Percentiles rank a stretch among this genome's conserved stretches.
These are phyloP conservation scores for Wallemia ichthyophaga DNA, from an alignment of 1,284 basidiomycete species.

Conservation along the genomic window DNA sequence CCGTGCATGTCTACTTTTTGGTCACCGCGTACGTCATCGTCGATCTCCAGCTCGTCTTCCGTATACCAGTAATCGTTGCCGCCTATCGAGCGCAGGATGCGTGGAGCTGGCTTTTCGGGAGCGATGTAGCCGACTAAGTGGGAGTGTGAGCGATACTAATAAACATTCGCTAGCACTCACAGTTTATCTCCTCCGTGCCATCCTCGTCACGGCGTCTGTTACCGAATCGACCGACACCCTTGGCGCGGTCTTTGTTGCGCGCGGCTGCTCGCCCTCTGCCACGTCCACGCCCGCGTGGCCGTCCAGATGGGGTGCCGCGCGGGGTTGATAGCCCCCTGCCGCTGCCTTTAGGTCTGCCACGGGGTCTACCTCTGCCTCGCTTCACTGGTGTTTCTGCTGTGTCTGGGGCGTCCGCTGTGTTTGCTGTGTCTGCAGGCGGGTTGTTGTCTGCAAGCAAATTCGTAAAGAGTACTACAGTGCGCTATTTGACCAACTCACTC, in stretches of 20 bases:
- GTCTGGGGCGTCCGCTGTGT: constrained; percentile 2
- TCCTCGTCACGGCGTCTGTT: constrained; percentile 8
- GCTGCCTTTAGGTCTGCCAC: not conserved
- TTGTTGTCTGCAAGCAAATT: too few species aligned
- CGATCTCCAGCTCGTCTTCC: constrained; percentile 60
- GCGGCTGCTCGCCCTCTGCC: not conserved
- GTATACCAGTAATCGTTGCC: constrained; percentile 47
- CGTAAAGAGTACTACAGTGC: too few species aligned
- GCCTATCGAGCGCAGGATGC: constrained; percentile 38
- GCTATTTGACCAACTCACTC: too few species aligned
- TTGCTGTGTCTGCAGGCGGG: constrained; percentile 5
- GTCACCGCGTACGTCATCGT: constrained; percentile 59
- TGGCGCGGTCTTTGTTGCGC: not conserved
- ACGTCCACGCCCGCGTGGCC: not conserved
- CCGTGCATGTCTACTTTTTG: constrained; percentile 67
- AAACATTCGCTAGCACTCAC: not conserved
- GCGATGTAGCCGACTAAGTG: constrained; percentile 3
- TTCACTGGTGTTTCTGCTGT: constrained; percentile 2
- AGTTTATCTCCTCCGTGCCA: constrained; percentile 11
- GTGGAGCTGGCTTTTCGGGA: constrained; percentile 23
- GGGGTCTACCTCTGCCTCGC: not conserved
- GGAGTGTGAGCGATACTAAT: constrained; percentile 4
- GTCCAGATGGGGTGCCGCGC: not conserved
- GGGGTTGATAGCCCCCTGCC: not conserved
- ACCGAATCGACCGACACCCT: not conserved